Conservation (phyloP, 78 protist species). For the Dictyostelium intermedium region DNA sequence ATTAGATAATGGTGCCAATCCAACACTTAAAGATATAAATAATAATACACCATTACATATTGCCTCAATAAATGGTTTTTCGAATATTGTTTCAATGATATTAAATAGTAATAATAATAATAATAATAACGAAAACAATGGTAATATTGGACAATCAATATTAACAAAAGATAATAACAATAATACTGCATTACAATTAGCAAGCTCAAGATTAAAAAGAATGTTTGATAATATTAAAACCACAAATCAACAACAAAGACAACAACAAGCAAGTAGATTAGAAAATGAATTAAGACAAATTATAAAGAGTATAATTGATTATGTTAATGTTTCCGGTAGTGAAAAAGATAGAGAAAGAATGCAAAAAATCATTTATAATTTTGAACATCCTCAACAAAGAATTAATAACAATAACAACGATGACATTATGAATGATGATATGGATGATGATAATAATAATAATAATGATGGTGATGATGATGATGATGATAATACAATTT, state of each 20-base stretch:
- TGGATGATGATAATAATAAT: neutral
- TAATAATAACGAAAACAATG: neutral
- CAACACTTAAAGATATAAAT: neutral
- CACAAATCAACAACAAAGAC: neutral
- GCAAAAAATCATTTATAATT: neutral
- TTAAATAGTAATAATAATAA: neutral
- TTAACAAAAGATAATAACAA: neutral
- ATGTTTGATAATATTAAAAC: neutral
- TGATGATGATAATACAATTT: neutral
- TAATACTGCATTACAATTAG: slow-evolving; percentile 13
- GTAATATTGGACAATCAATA: neutral
- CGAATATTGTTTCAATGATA: neutral
- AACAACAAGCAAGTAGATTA: neutral
- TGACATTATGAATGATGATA: neutral
- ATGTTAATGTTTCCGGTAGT: neutral
- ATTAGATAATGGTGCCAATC: neutral
- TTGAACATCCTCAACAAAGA: neutral
- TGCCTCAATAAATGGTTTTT: neutral
- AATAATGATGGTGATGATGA: neutral
- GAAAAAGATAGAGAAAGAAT: neutral
- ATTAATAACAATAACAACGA: neutral
- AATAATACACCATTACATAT: slow-evolving; percentile 22
- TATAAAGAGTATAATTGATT: neutral
- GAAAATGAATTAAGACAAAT: neutral
- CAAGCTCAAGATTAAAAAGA: slow-evolving; percentile 25